phyloP scores from a whole-genome alignment of 768 basidiomycete genomes.

The Tylopilus plumbeoviolaceoides region DNA sequence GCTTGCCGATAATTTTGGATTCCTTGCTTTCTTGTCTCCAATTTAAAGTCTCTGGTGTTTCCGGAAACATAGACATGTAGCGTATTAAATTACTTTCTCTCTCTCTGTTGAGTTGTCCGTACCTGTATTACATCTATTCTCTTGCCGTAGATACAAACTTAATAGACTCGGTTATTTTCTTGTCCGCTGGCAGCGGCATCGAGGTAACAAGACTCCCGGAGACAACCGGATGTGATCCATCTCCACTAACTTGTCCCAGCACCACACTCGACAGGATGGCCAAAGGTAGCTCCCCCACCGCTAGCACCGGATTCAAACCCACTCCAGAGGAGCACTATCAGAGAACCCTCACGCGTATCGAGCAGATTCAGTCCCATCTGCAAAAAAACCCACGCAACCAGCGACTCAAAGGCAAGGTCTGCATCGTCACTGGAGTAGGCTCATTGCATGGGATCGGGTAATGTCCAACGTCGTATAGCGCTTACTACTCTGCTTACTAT shows the following conservation, averaged over 20 bases:
- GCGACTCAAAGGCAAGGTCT: constrained; percentile 73
- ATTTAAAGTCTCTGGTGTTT: constrained; percentile 11
- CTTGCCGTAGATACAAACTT: constrained; percentile 9
- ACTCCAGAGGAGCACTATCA: constrained; percentile 50
- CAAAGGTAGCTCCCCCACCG: constrained; percentile 7
- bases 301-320: constrained; percentile 8
- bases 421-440: constrained; percentile 84
- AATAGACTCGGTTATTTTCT: background rate
- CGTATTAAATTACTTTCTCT: constrained; percentile 5
- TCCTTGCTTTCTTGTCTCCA: constrained; percentile 5
- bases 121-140: constrained; percentile 3
- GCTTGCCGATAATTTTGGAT: constrained; percentile 4
- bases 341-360: constrained; percentile 60
- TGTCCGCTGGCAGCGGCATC: background rate
- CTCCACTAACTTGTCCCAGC: background rate
- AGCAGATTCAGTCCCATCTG: constrained; percentile 67
- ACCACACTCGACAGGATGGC: constrained; percentile 12
- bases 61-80: constrained; percentile 10
- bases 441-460: constrained; percentile 89
- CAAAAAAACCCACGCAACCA: constrained; percentile 45
- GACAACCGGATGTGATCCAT: background rate
- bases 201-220: background rate
- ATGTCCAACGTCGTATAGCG: constrained; percentile 9
- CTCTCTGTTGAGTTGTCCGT: constrained; percentile 1
- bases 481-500: constrained; percentile 11